Conservation (phyloP, 2,329 filamentous ascomycete species). For the Cadophora luteo-olivacea region DNA sequence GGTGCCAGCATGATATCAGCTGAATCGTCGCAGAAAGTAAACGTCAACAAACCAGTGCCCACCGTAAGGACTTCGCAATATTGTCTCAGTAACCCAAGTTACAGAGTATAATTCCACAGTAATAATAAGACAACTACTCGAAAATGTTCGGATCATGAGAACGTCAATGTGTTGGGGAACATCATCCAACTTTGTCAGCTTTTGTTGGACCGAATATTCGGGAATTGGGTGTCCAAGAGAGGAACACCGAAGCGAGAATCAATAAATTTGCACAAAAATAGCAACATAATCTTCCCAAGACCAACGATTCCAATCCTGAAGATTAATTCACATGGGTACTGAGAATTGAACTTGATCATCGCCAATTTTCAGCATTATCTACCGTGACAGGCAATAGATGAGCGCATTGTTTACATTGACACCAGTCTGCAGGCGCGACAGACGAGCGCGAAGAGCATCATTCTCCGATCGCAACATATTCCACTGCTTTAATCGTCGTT, state of each 20-base stretch:
- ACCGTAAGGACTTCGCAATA: background rate
- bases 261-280: background rate
- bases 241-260: constrained; percentile 11
- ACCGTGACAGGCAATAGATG: too few species aligned
- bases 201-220: constrained; percentile 9
- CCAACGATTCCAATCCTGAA: too few species aligned
- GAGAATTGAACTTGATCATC: too few species aligned
- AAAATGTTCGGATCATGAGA: background rate
- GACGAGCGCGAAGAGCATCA: too few species aligned
- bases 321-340: too few species aligned
- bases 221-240: constrained; percentile 16
- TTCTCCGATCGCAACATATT: too few species aligned
- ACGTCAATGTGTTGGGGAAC: background rate
- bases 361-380: too few species aligned
- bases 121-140: background rate
- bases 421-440: too few species aligned
- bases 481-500: too few species aligned
- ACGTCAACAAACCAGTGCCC: background rate
- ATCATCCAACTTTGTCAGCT: background rate
- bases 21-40: background rate
- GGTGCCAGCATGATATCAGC: background rate
- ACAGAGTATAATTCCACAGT: background rate
- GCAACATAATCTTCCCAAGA: background rate
- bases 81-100: background rate
- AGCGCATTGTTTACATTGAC: too few species aligned